These are phyloP conservation scores for Lagenaria siceraria DNA, from an alignment of 306 rosid genomes.

Conservation along the genomic window DNA sequence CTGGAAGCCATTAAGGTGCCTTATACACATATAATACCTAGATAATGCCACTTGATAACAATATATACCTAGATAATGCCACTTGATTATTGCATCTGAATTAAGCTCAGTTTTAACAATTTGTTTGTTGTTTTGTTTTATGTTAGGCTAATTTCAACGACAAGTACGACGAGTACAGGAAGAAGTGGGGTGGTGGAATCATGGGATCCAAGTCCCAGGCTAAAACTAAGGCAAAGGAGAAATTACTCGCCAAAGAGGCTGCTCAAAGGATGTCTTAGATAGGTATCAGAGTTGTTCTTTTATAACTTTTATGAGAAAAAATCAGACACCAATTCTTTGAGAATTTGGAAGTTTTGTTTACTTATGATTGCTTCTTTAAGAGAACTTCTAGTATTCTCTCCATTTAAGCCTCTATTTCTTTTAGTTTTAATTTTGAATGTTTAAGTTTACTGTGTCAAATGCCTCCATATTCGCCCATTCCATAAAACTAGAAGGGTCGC, in stretches of 20 bases:
- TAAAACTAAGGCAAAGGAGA: constrained; percentile 57
- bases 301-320: neutral
- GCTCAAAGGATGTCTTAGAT: constrained; percentile 52
- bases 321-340: too few species aligned
- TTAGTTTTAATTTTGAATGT: too few species aligned
- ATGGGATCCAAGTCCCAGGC: constrained; percentile 88
- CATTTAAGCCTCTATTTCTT: too few species aligned
- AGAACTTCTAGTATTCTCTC: too few species aligned
- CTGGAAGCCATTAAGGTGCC: constrained; percentile 69
- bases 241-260: constrained; percentile 65
- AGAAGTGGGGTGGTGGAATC: constrained; percentile 86
- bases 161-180: constrained; percentile 53
- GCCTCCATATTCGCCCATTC: too few species aligned
- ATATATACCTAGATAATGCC: neutral
- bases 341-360: too few species aligned
- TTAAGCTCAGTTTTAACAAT: too few species aligned
- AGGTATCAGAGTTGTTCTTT: neutral
- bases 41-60: neutral
- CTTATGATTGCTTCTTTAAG: too few species aligned
- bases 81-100: neutral
- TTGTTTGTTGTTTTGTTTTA: neutral
- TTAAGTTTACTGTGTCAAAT: too few species aligned
- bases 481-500: too few species aligned
- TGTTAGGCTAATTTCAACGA: constrained; percentile 66
- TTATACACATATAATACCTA: neutral